Conservation (phyloP, 2,329 filamentous ascomycete genomes). For the Xylaria hypoxylon region DNA sequence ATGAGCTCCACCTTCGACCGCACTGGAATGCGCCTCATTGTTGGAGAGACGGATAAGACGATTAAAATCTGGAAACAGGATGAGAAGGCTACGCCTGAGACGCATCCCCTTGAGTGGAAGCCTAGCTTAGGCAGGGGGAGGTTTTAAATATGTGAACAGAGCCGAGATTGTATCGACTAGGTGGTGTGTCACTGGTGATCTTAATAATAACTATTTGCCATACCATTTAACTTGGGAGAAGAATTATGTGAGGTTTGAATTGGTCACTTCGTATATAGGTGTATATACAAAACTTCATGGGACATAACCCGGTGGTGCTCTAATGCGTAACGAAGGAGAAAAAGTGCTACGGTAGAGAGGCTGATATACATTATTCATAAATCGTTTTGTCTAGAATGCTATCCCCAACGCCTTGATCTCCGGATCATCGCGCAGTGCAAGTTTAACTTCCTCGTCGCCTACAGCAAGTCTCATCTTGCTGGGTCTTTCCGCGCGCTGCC, state of each 20-base stretch:
- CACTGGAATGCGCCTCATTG: constrained; percentile 89
- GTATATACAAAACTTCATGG: constrained; percentile 19
- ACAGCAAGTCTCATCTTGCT: constrained; percentile 88
- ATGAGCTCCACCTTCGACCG: constrained; percentile 94
- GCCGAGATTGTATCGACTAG: constrained; percentile 9
- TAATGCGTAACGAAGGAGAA: background rate
- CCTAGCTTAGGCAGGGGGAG: constrained; percentile 82
- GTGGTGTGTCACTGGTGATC: background rate
- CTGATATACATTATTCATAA: constrained; percentile 12
- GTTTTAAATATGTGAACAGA: constrained; percentile 59
- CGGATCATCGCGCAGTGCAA: constrained; percentile 87
- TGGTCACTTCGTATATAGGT: background rate
- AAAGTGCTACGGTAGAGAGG: background rate
- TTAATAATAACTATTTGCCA: constrained; percentile 1
- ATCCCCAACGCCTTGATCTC: constrained; percentile 86
- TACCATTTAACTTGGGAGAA: background rate
- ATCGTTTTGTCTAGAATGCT: constrained; percentile 48
- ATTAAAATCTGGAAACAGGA: constrained; percentile 99
- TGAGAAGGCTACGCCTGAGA: constrained; percentile 88
- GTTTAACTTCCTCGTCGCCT: constrained; percentile 89
- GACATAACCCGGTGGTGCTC: background rate
- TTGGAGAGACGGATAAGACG: constrained; percentile 96
- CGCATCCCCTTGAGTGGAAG: constrained; percentile 92
- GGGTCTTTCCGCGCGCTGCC: constrained; percentile 81
- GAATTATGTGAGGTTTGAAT: background rate